These are phyloP conservation scores for Plantago coronopus DNA, from an alignment of 305 asterid species.

Conservation along the genomic window DNA sequence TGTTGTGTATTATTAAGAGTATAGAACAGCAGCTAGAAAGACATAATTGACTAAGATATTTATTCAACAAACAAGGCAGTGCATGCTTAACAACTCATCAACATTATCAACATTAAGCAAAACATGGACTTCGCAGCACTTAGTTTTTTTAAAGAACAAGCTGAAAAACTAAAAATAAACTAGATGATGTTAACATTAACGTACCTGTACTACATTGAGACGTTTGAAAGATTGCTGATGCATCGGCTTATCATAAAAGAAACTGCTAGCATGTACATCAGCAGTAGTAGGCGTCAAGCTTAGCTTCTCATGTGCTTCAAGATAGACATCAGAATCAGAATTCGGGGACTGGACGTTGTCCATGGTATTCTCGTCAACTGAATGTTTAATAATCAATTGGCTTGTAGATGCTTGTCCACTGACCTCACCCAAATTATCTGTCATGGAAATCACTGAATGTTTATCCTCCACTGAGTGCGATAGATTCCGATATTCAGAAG, in stretches of 20 bases:
- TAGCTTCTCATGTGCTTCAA: slow-evolving; percentile 36
- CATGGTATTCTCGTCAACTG: slow-evolving; percentile 32
- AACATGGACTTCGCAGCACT: not conserved
- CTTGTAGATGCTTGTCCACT: slow-evolving; percentile 28
- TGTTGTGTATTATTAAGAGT: not conserved
- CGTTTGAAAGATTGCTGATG: slow-evolving; percentile 36
- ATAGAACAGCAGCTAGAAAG: not conserved
- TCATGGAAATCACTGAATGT: slow-evolving; percentile 22
- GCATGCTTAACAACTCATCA: not conserved
- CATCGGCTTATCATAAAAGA: slow-evolving; percentile 34
- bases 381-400: slow-evolving; percentile 27
- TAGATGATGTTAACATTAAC: slow-evolving; percentile 14
- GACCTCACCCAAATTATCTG: slow-evolving; percentile 21
- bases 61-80: not conserved
- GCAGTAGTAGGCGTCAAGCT: slow-evolving; percentile 32
- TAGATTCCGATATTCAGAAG: not conserved
- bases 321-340: slow-evolving; percentile 28
- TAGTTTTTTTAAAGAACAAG: not conserved
- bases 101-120: too few species aligned
- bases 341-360: slow-evolving; percentile 22
- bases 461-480: slow-evolving; percentile 19
- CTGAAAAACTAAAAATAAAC: not conserved
- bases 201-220: slow-evolving; percentile 45
- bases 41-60: not conserved
- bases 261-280: slow-evolving; percentile 35